Evolutionary conservation across 2,329 filamentous ascomycete genomes (phyloP), one percentile per base, ranked within the genome.

Genomic region (Fusarium luffae): DNA sequence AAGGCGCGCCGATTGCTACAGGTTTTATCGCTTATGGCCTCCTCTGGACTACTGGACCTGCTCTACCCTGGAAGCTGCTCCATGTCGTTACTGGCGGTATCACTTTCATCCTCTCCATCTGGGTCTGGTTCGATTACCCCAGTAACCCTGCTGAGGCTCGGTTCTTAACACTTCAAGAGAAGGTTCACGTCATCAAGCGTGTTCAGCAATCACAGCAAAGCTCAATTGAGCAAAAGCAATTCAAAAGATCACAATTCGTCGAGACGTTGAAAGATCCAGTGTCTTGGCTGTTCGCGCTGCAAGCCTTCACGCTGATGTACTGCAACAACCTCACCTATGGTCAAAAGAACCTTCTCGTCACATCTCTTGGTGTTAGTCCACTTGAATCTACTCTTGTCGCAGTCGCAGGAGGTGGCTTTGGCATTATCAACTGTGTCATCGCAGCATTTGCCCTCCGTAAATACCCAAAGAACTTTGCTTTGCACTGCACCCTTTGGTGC

Each of bases 21-120:
- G 81, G 79, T 0, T 78, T 83, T 25, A 73, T 83, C 5, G 78
- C 81, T 1, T 83, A 83, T 54, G 82, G 81, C 2, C 75, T 83
- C 0, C 76, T 83, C 4, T 82, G 76, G 62, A 79, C 69, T 40
- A 69, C 77, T 8, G 75, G 75, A 16, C 42, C 61, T 5, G 74
- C 80, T 4, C 66, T 77, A 2, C 78, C 79, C 3, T 81, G 81
- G 59, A 81, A 82, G 62, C 64, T 81, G 1, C 79, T 81, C 50
- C 80, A 80, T 75, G 77, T 82, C 13, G 72, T 79, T 34, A 81
- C 79, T 0, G 81, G 80, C 3, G 76, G 76, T 1, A 47, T 81
- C 1, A 79, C 80, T 0, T 52, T 82, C 0, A 2, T 81, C 2
- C 69, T 82, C 1, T 73, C 79, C 2, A 58, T 78, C 2, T 76